Conservation (phyloP, 108 stramenopile species). For the Aurantiochytrium sp. region DNA sequence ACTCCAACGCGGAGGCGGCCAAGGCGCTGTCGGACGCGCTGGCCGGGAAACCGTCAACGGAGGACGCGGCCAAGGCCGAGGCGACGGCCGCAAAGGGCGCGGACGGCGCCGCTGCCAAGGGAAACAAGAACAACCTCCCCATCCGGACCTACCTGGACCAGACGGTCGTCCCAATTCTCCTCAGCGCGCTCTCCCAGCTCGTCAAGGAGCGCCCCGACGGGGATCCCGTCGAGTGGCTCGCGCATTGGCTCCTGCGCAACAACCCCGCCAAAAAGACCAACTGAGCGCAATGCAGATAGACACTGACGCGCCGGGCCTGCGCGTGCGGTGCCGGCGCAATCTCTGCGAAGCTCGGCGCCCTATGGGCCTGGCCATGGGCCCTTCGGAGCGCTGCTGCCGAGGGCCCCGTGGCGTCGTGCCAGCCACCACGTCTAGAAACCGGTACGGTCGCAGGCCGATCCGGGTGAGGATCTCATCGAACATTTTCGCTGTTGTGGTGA, state of each 20-base stretch:
- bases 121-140: conserved; percentile 67
- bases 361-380: too few species aligned
- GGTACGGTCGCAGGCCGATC: too few species aligned
- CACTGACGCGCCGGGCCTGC: too few species aligned
- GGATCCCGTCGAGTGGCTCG: conserved; percentile 96
- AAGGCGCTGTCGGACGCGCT: not conserved
- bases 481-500: too few species aligned
- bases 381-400: too few species aligned
- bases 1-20: not conserved
- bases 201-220: conserved; percentile 88
- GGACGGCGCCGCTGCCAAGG: not conserved
- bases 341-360: too few species aligned
- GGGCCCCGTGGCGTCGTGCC: too few species aligned
- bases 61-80: conserved; percentile 12
- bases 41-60: not conserved
- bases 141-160: conserved; percentile 99
- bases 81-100: not conserved
- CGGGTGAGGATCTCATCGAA: too few species aligned
- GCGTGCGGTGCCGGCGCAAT: too few species aligned
- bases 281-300: not conserved
- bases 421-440: too few species aligned
- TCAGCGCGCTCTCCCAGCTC: conserved; percentile 95
- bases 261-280: conserved; percentile 71
- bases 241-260: conserved; percentile 82
- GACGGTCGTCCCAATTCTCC: conserved; percentile 94